Base-by-base conservation (phyloP, 179 eudicot genomes). In the Heliamphora pulchella region DNA sequence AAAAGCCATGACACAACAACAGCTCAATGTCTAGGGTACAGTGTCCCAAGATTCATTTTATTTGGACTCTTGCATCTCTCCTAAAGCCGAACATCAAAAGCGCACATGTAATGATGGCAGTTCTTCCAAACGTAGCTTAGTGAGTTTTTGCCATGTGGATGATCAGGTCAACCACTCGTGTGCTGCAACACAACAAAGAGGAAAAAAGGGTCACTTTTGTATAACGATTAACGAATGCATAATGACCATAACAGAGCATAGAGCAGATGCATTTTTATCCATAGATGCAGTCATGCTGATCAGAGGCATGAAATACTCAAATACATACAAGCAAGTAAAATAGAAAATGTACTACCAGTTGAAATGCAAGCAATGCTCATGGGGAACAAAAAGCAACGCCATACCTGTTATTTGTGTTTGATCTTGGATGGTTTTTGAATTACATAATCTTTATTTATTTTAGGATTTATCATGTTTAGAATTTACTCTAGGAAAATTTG, bases 111-210 rank as follows among this genome's bases (percentile, higher is more conserved):
- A n/a, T n/a, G n/a, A n/a, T n/a, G n/a, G n/a, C 64, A 59, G 13
- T 57, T 20, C 20, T 59, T n/a, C n/a, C 20, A n/a, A 1, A 59
- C 2, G 7, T 17, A 74, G 59, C 61, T 75, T 75, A 84, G 69
- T 73, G 55, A n/a, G 75, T 46, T 5, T 79, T 78, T 10, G 91
- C 83, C 80, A 91, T 88, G 87, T 91, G 95, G 18, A 77, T 81
- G 20, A 89, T 89, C 90, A 91, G 74, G 83, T 91, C 94, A 55
- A 91, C 91, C 47, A 91, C 95, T 72, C 95, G 92, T 55, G 92
- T 63, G 80, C 95, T 88, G 91, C 91, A 84, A 20, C 43, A 62
- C 5, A 9, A 3, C 0, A 8, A 54, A 66, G 46, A 70, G 18
- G 51, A 18, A 18, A 4, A 11, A 67, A 67, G 59, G 15, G 13